Evolutionary conservation across 805 yeast species (phyloP).

Genomic region (Lachancea sp.): DNA sequence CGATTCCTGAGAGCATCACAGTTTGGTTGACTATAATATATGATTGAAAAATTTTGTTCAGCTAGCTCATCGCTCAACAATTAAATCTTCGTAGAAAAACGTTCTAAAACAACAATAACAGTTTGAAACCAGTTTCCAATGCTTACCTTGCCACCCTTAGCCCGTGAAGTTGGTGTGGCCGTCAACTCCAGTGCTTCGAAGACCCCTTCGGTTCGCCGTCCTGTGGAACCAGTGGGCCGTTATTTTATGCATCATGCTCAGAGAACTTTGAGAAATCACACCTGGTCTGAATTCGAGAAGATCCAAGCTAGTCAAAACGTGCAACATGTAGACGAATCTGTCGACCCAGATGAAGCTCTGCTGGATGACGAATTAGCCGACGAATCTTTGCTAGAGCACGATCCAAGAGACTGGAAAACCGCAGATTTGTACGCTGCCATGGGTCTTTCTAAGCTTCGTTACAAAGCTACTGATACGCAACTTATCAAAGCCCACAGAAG

Average conservation of each 20-base stretch:
- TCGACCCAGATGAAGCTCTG: constrained; percentile 51
- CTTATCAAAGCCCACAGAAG: constrained; percentile 95
- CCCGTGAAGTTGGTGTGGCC: constrained; percentile 47
- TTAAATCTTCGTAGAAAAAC: not conserved
- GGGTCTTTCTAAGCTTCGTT: constrained; percentile 87
- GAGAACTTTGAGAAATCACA: constrained; percentile 91
- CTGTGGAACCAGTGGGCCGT: constrained; percentile 95
- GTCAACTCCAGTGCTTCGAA: constrained; percentile 46
- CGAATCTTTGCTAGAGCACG: constrained; percentile 74
- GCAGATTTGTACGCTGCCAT: constrained; percentile 95
- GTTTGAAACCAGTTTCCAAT: constrained; percentile 7
- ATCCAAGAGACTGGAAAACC: constrained; percentile 97
- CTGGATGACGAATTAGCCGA: constrained; percentile 56
- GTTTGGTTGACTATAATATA: no score
- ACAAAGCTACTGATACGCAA: constrained; percentile 86
- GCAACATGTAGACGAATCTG: constrained; percentile 55
- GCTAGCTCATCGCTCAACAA: constrained; percentile 1
- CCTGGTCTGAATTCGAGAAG: constrained; percentile 96
- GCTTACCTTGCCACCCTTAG: constrained; percentile 43
- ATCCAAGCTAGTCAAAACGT: constrained; percentile 88
- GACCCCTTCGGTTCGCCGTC: constrained; percentile 63
- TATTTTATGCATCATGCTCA: constrained; percentile 94
- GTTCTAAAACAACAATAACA: not conserved
- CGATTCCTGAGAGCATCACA: no score
- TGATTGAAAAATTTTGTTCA: not conserved